Evolutionary conservation across 176 grass and related monocot genomes (phyloP).

Genomic region (Themeda triandra): DNA sequence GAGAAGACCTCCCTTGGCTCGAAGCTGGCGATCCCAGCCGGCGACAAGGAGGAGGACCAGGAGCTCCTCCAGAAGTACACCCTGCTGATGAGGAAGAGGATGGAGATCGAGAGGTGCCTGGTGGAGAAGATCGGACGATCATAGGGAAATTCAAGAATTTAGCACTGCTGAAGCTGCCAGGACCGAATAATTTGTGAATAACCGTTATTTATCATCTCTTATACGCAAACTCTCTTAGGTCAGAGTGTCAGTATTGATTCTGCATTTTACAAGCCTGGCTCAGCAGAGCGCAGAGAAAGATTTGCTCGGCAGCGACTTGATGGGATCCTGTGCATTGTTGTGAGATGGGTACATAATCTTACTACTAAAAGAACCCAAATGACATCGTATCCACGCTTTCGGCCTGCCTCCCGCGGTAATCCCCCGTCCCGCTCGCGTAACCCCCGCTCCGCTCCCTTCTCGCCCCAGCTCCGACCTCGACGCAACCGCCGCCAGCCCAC

Average conservation of each 20-base stretch:
- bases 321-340: background rate
- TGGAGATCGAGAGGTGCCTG: constrained; percentile 72
- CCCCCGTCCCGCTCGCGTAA: too few relatives aligned
- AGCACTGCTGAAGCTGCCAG: background rate
- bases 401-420: too few relatives aligned
- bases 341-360: background rate
- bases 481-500: too few relatives aligned
- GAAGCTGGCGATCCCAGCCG: constrained; percentile 46
- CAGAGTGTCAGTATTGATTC: background rate
- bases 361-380: too few relatives aligned
- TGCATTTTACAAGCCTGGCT: background rate
- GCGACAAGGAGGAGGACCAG: constrained; percentile 36
- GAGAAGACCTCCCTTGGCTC: constrained; percentile 69
- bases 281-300: background rate
- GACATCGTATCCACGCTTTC: too few relatives aligned
- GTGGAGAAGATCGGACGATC: constrained; percentile 62
- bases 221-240: background rate
- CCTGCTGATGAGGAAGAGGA: constrained; percentile 64
- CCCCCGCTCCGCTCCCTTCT: too few relatives aligned
- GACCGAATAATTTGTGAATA: background rate
- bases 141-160: constrained; percentile 17
- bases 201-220: background rate
- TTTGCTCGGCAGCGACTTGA: background rate
- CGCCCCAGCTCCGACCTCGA: too few relatives aligned
- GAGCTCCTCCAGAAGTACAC: constrained; percentile 69